Evolutionary conservation across 495 filamentous ascomycete genomes (phyloP), one percentile per base, ranked within the genome.

Genomic region (Penicillium soppii): DNA sequence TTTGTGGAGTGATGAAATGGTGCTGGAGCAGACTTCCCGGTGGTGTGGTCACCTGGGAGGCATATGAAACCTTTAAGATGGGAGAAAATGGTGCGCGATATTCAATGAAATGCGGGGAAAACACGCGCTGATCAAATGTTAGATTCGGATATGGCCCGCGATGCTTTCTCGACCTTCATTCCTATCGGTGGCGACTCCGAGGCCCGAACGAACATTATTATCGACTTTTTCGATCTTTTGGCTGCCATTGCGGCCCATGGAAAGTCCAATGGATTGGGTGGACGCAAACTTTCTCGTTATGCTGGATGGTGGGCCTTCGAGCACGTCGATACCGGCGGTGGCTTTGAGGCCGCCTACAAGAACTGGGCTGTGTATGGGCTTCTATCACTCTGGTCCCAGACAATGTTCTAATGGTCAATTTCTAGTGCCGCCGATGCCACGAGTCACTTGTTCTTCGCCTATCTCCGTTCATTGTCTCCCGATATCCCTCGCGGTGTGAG

Each of bases 251-350:
- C 85, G 2, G 85, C 85, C 2, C 89, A 96, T 62, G 90, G 88
- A 30, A 97, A 97, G 71, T 86, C 80, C 10, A 98, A 98, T 71
- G 94, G 94, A 7, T 80, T 97, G 51, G 90, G 91, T 43, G 94
- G 95, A 5, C 81, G 95, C 41, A 97, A 98, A 68, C 78, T 98
- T 29, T 97, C 94, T 5, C 81, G 94, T 50, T 88, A 96, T 73
- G 94, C 95, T 23, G 91, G 92, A 48, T 98, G 94, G 94, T 98
- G 94, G 94, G 92, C 94, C 0, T 98, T 98, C 69, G 95, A 96
- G 61, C 88, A 94, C 56, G 79, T 67, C 10, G 92, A 97, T 60
- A 78, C 78, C 8, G 87, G 65, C 42, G 92, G 85, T 68, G 95
- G 95, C n/a, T 98, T 97, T 61, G 92, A 97, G 46, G 90, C 89